A percentile compares a stretch with the other conserved stretches of the same genome.
Conservation (phyloP, 169 alveolate genomes). For the Eimeria praecox region DNA sequence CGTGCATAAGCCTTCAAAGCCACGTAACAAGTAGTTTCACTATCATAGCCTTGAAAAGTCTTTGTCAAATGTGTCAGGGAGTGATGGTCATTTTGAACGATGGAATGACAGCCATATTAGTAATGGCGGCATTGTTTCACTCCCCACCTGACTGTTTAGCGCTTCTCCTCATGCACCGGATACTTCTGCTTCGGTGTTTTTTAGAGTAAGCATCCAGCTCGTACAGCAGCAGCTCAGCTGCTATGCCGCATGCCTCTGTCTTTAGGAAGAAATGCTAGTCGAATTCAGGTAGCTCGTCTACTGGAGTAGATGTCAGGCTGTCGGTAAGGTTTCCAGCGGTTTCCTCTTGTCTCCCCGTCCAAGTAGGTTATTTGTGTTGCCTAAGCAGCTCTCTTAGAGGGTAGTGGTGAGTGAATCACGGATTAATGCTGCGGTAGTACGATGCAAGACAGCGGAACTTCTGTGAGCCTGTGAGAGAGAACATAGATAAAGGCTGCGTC, state of each 20-base stretch:
- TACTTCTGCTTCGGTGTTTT: background rate
- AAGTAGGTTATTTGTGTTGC: background rate
- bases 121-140: background rate
- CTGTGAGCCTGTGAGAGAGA: background rate
- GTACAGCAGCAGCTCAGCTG: background rate
- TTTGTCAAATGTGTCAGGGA: background rate
- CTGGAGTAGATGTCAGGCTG: background rate
- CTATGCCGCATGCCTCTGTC: background rate
- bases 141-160: background rate
- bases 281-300: background rate
- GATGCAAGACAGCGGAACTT: background rate
- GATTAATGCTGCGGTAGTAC: background rate
- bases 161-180: background rate
- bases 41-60: background rate
- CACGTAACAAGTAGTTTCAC: background rate
- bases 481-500: background rate
- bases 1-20: background rate
- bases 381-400: background rate
- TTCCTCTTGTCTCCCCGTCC: background rate
- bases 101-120: background rate
- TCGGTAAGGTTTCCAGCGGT: background rate
- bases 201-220: background rate
- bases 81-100: background rate
- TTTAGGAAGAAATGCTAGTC: background rate
- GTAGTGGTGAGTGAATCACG: background rate